Evolutionary conservation across 2,329 filamentous ascomycete species (phyloP), one percentile per base, ranked within the genome.

Genomic region (Apiospora kogelbergensis): DNA sequence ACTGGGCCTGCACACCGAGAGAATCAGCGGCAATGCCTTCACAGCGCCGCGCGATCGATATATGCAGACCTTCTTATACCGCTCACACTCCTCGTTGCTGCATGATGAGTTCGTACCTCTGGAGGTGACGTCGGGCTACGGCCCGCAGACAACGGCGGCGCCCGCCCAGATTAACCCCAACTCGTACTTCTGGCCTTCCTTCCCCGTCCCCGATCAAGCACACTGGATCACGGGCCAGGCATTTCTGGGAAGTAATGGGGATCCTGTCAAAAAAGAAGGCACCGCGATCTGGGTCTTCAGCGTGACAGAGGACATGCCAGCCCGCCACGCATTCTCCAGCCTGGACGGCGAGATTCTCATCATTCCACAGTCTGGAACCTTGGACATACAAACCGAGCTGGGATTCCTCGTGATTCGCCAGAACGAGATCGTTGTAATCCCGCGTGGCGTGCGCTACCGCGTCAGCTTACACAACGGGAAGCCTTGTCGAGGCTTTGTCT

Each of bases 111-210:
- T 79, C 0, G 75, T 77, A 6, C 81, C 80, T 63, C 73, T 74
- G 68, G 69, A 75, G 0, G 73, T 78, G 13, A 67, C 46, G 2
- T 72, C 76, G 44, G 73, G 30, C 57, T 72, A 22, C 70, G 71
- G 74, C 6, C 84, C 71, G 80, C 86, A 76, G 83, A 79, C 81
- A 78, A 73, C 83, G 78, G 76, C 85, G 83, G 75, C 81, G 79
- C 77, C 84, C 76, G 85, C 93, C 71, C 89, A 92, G 74, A 89
- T 92, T 71, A 91, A 93, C 66, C 93, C 93, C 0, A 95, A 95
- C 74, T 93, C 96, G 80, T 84, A 96, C 41, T 89, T 93, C 71
- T 97, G 93, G 93, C 90, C 93, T 74, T 92, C 86, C 1, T 94
- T 95, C 78, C 90, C 95, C 74, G 83, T 94, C 63, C 88, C 92